phyloP scores from a whole-genome alignment of 495 filamentous ascomycete species.

The Podospora sp. region DNA sequence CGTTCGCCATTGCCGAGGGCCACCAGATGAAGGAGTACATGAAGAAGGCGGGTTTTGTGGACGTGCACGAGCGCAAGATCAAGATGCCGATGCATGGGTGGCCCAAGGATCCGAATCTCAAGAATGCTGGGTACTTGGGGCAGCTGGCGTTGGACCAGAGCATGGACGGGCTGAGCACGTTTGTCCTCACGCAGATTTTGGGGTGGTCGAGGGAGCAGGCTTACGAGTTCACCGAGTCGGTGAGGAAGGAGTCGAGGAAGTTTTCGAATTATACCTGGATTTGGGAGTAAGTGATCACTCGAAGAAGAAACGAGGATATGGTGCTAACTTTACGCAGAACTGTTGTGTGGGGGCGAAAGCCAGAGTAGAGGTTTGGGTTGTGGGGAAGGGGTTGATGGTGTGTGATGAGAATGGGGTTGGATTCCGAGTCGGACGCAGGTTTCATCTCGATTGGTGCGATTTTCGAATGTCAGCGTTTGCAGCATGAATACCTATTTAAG shows the following conservation, averaged over 20 bases:
- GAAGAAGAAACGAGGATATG: neutral
- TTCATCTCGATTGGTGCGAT: neutral
- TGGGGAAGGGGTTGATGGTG: too few relatives aligned
- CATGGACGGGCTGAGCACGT: conserved; percentile 11
- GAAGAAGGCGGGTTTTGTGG: conserved; percentile 56
- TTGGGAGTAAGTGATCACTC: conserved; percentile 2
- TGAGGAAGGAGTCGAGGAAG: conserved; percentile 13
- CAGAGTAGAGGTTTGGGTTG: neutral
- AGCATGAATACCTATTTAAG: too few relatives aligned
- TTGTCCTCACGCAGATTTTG: conserved; percentile 1
- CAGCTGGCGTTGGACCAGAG: conserved; percentile 12
- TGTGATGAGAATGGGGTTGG: too few relatives aligned
- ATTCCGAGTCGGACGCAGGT: neutral
- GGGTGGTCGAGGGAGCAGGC: conserved; percentile 10
- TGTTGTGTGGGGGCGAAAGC: conserved; percentile 1
- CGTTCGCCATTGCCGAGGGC: conserved; percentile 6
- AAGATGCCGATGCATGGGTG: conserved; percentile 58
- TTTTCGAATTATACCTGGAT: conserved; percentile 6
- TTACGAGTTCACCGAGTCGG: neutral
- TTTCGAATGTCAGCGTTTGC: too few relatives aligned
- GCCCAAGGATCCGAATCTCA: conserved; percentile 44
- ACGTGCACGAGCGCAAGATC: conserved; percentile 47
- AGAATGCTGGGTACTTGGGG: conserved; percentile 5
- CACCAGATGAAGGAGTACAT: conserved; percentile 46
- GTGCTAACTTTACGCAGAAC: neutral